Evolutionary conservation across 2,329 filamentous ascomycete species (phyloP).

Genomic region (Aspergillus sp.): DNA sequence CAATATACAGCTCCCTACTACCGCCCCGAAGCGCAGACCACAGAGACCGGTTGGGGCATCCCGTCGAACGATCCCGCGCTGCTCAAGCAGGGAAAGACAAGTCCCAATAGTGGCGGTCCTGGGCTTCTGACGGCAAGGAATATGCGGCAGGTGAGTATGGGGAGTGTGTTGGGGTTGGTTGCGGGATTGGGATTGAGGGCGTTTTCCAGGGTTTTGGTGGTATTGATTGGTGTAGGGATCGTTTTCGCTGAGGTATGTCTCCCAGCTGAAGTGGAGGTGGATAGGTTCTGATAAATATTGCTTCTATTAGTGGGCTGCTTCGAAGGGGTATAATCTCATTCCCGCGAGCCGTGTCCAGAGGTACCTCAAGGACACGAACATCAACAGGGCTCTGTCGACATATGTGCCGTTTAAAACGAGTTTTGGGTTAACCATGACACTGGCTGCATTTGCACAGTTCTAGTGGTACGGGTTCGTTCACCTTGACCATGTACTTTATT

Average conservation of each 20-base stretch:
- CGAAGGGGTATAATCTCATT: slow-evolving; percentile 40
- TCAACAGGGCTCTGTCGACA: slow-evolving; percentile 30
- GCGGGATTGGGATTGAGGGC: slow-evolving; percentile 37
- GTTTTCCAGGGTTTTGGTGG: slow-evolving; percentile 37
- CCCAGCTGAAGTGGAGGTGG: slow-evolving; percentile 5
- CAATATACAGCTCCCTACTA: slow-evolving; percentile 26
- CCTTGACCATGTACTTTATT: no score
- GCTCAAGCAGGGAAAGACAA: slow-evolving; percentile 20
- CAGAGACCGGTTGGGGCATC: slow-evolving; percentile 21
- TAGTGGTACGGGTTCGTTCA: slow-evolving; percentile 6
- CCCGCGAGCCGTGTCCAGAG: slow-evolving; percentile 34
- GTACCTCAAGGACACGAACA: slow-evolving; percentile 34
- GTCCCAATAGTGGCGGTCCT: slow-evolving; percentile 3
- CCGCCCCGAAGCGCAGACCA: slow-evolving; percentile 10
- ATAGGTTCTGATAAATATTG: not conserved
- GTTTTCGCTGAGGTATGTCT: slow-evolving; percentile 35
- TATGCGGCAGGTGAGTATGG: slow-evolving; percentile 39
- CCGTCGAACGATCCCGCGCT: slow-evolving; percentile 13
- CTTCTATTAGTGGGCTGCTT: slow-evolving; percentile 33
- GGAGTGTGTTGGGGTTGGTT: slow-evolving; percentile 38
- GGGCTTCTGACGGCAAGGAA: slow-evolving; percentile 26
- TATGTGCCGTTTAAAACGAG: slow-evolving; percentile 40
- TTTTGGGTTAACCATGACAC: slow-evolving; percentile 38
- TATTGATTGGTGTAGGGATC: slow-evolving; percentile 37
- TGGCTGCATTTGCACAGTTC: slow-evolving; percentile 40